phyloP scores from a whole-genome alignment of 1,284 basidiomycete genomes.

The Moesziomyces aphidis region DNA sequence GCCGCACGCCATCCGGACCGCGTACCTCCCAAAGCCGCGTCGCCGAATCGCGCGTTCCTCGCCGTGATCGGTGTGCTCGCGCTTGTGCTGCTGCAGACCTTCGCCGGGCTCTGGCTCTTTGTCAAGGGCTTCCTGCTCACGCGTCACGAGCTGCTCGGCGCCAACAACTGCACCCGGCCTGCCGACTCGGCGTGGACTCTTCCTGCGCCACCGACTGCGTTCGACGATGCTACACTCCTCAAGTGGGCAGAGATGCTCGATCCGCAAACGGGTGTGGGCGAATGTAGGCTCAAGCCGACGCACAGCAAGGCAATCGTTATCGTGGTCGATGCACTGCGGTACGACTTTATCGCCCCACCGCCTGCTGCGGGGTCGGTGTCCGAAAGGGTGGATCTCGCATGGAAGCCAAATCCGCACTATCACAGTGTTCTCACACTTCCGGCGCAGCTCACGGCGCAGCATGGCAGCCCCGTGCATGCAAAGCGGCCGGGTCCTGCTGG shows the following conservation, averaged over 20 bases:
- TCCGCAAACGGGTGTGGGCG: constrained; percentile 24
- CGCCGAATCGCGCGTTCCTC: constrained; percentile 40
- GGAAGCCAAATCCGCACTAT: constrained; percentile 72
- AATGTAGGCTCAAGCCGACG: constrained; percentile 56
- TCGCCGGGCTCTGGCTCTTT: constrained; percentile 57
- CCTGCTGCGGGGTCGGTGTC: constrained; percentile 73
- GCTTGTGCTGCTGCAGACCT: constrained; percentile 44
- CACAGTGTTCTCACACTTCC: constrained; percentile 87
- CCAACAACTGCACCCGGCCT: constrained; percentile 15
- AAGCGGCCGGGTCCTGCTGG: constrained; percentile 71
- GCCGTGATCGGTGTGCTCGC: constrained; percentile 44
- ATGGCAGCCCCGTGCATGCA: constrained; percentile 14
- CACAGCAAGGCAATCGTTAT: constrained; percentile 77
- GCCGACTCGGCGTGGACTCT: constrained; percentile 9
- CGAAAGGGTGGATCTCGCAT: constrained; percentile 54
- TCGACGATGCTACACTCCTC: constrained; percentile 24
- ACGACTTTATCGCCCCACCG: constrained; percentile 86
- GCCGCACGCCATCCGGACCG: constrained; percentile 42
- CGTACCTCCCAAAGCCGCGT: constrained; percentile 39
- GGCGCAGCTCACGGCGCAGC: constrained; percentile 73
- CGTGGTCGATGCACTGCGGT: constrained; percentile 92
- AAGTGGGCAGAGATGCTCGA: constrained; percentile 47
- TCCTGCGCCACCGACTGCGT: constrained; percentile 28
- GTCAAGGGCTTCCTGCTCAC: constrained; percentile 64
- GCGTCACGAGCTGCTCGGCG: constrained; percentile 48